Percentiles rank a stretch among this genome's conserved stretches.
phyloP scores from a whole-genome alignment of 23 red algal genomes.

The Cyanidium caldarium region DNA sequence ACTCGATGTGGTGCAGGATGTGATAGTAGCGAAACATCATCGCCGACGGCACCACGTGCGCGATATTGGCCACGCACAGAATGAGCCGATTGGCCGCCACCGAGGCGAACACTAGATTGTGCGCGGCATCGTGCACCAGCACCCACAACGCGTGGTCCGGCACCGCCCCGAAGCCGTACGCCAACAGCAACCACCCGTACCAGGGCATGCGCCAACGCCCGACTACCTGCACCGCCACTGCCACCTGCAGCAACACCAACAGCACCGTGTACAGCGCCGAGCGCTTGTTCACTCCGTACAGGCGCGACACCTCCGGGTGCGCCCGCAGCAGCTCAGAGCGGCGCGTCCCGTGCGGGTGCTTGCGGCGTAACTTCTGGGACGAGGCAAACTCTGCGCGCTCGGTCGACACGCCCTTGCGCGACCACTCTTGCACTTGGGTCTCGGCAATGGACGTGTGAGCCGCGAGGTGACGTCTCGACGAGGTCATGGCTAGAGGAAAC shows the following conservation, averaged over 20 bases:
- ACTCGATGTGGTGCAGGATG: constrained; percentile 96
- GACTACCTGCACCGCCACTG: constrained; percentile 19
- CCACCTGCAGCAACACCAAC: constrained; percentile 44
- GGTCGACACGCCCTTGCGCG: not conserved
- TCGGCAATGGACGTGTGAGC: too few species aligned
- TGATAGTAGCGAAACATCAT: constrained; percentile 99
- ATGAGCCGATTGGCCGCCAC: constrained; percentile 48
- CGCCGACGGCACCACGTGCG: constrained; percentile 72
- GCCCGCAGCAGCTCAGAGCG: constrained; percentile 52
- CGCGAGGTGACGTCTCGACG: too few species aligned
- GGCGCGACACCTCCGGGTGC: constrained; percentile 64
- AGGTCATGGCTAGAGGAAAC: too few species aligned
- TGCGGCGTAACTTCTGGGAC: not conserved
- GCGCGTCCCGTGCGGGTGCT: constrained; percentile 79
- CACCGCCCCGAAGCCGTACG: constrained; percentile 71
- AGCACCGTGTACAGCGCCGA: constrained; percentile 39
- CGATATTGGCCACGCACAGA: constrained; percentile 52
- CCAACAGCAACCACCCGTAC: constrained; percentile 17
- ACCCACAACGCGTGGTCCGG: constrained; percentile 93
- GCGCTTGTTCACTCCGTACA: constrained; percentile 41
- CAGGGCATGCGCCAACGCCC: not conserved
- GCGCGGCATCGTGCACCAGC: constrained; percentile 97
- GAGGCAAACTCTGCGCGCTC: not conserved
- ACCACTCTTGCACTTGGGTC: not conserved
- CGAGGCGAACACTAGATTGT: constrained; percentile 71